Evolutionary conservation across 805 yeast species (phyloP), one percentile per base, ranked within the genome.

Genomic region (Scheffersomyces stipitis): DNA sequence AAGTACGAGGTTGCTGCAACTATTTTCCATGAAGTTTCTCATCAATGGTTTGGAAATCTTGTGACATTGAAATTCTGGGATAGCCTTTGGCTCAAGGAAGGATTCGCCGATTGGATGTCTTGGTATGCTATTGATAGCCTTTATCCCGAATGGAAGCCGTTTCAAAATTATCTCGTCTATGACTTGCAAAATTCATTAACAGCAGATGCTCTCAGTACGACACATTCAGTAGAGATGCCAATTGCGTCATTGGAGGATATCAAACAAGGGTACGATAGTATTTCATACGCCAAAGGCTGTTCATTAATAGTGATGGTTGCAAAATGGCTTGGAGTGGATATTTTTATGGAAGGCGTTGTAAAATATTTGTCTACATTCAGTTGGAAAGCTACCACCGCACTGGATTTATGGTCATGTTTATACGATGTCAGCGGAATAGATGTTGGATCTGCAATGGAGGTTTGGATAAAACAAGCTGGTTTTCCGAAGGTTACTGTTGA

Each of bases 391-490:
- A 48, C 54, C 26, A 36, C 44, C 26, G 46, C 54, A 14, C 38
- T 48, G 17, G 52, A 49, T 33, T 45, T 49, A 36, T 49, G 52
- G 52, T 38, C 34, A 28, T 46, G 51, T 15, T 41, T 48, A 41
- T 29, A 38, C 17, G 49, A 40, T 9, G 49, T 41, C 35, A 40
- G 46, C 17, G 54, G 54, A 26, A 39, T 46, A 31, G 51, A 49
- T 17, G 52, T 49, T 18, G 51, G 44, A 20, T 30, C 30, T 27
- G 51, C 48, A 18, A 48, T 49, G 52, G 52, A 46, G 33, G 48
- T 46, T 34, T 49, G 54, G 54, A 48, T 51, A 23, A 46, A 46
- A 31, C 48, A 48, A 18, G 41, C 44, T 15, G 54, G 54, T 2
- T 49, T 38, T 44, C 54, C 54, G 3, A 41, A 48, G 5, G 46